phyloP scores from a whole-genome alignment of 1,284 basidiomycete species.

The Moesziomyces sp. region DNA sequence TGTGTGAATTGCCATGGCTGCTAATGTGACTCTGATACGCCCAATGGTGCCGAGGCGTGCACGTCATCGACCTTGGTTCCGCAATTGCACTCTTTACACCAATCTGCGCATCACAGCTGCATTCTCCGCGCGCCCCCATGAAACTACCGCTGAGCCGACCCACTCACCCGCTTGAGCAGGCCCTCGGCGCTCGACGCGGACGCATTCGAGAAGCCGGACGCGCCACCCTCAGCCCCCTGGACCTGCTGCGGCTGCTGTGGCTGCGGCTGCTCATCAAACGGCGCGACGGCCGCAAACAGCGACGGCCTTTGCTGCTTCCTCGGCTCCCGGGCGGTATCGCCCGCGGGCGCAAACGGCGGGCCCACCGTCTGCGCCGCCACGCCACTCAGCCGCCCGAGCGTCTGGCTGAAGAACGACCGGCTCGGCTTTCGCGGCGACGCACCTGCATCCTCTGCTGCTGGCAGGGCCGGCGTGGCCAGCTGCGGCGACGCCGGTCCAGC shows the following conservation, averaged over 20 bases:
- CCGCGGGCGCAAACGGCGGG: conserved; percentile 15
- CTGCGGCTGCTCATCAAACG: conserved; percentile 14
- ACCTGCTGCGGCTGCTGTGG: too few relatives aligned
- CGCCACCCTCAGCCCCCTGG: conserved; percentile 3
- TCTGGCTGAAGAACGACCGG: conserved; percentile 45
- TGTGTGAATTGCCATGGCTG: too few relatives aligned
- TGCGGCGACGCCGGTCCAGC: conserved; percentile 6
- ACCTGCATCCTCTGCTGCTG: neutral
- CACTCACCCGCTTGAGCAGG: conserved; percentile 32
- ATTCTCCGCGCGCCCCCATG: too few relatives aligned
- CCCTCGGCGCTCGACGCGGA: conserved; percentile 32
- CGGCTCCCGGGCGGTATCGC: conserved; percentile 6
- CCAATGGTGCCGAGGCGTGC: too few relatives aligned
- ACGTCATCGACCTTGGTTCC: too few relatives aligned
- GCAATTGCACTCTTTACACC: too few relatives aligned
- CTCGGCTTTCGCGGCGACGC: conserved; percentile 14
- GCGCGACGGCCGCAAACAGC: conserved; percentile 32
- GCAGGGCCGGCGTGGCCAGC: neutral
- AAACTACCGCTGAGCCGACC: neutral
- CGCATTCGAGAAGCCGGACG: conserved; percentile 29
- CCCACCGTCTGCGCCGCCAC: conserved; percentile 17
- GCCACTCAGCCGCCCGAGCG: conserved; percentile 40
- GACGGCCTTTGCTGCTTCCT: conserved; percentile 22
- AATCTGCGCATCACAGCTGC: too few relatives aligned
- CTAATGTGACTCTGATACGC: too few relatives aligned